Evolutionary conservation across 2,329 filamentous ascomycete species (phyloP), one percentile per base, ranked within the genome.

Genomic region (Fusarium armeniacum): DNA sequence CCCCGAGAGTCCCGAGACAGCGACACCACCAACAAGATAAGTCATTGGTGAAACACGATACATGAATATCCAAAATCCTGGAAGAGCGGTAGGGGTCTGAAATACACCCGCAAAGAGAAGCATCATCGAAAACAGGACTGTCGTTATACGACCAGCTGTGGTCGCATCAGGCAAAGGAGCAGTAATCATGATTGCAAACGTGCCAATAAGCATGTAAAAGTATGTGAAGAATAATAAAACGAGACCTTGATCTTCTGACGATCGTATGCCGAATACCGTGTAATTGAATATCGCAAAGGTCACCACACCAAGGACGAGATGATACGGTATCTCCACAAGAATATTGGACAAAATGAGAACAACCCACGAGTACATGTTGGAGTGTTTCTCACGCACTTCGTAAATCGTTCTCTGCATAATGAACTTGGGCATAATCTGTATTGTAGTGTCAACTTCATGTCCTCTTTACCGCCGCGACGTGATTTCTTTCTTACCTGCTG

Each of bases 21-120:
- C n/a, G 8, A 57, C 33, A 12, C 53, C 53, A 4, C 53, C 53
- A 40, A 57, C 44, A n/a, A 57, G 44, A 57, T 57, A 57, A 2
- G 53, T 57, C 53, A 57, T 50, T 2, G 54, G 54, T 1, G 54
- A 57, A 5, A 57, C 20, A 6, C 54, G 54, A 78, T 93, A 81
- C 91, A 93, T 93, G 81, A 92, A 93, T 65, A 88, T 88, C 91
- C 91, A 94, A 81, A 93, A 93, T 0, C 87, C 84, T 0, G 91
- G 91, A 2, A 93, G 82, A 0, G 84, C 82, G 5, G 74, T 63
- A 0, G 89, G 86, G 0, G 84, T 78, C 63, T 90, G 87, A 56
- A 93, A 80, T 5, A 93, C 90, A 75, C 90, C 85, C 72, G 85
- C 87, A 81, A 91, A 91, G 38, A 89, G 80, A 66, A 83, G 85